Conservation (phyloP, 1,139 yeast species). For the Debaryomyces singareniensis region DNA sequence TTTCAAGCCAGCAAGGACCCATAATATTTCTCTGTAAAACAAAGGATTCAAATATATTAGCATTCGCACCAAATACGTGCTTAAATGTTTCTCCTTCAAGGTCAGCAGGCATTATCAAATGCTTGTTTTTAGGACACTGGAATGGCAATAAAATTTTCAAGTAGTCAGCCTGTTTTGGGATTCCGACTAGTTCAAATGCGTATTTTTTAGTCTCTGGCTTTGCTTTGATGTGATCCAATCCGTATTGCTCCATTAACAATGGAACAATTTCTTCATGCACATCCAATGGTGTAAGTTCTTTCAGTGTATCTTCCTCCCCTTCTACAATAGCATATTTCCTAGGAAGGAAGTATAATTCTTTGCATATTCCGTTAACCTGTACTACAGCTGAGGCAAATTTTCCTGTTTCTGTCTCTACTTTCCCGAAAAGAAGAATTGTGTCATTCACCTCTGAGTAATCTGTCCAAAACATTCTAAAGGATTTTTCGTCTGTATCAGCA, state of each 20-base stretch:
- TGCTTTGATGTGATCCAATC: constrained; percentile 57
- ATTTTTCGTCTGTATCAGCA: constrained; percentile 27
- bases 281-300: constrained; percentile 49
- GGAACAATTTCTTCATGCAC: constrained; percentile 75
- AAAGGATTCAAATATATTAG: constrained; percentile 78
- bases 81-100: constrained; percentile 71
- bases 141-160: constrained; percentile 73
- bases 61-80: constrained; percentile 73
- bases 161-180: constrained; percentile 79
- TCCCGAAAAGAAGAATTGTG: constrained; percentile 76
- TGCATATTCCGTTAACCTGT: constrained; percentile 62
- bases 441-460: constrained; percentile 80
- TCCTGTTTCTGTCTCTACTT: constrained; percentile 55
- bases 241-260: constrained; percentile 53
- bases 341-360: constrained; percentile 79
- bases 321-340: constrained; percentile 35
- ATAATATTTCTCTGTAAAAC: constrained; percentile 76
- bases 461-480: constrained; percentile 79
- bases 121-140: constrained; percentile 48
- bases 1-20: constrained; percentile 97
- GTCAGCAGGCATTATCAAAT: constrained; percentile 51
- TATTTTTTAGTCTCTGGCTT: constrained; percentile 73
- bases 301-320: constrained; percentile 33
- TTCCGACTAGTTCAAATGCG: constrained; percentile 78
- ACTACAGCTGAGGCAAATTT: constrained; percentile 69